Evolutionary conservation across 805 yeast species (phyloP), one percentile per base, ranked within the genome.

Genomic region (Tetrapisispora phaffii): DNA sequence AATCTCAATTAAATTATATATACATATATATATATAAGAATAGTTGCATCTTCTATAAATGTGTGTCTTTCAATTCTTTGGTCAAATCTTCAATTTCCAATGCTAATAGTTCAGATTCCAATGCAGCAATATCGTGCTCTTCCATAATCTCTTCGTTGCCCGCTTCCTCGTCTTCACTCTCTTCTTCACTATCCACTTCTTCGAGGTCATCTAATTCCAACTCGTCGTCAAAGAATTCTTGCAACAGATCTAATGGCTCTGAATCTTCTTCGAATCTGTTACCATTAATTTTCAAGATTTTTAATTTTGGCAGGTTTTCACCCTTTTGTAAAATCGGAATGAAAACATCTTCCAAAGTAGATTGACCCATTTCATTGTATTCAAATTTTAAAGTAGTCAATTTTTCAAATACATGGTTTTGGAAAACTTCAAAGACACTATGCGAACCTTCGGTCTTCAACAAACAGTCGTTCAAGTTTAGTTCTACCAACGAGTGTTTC

Each of bases 171-270:
- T 65, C 70, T 7, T 65, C 71, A 9, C 61, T 71, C 17, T 66
- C 71, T 19, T 66, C 71, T 24, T 69, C 82, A 41, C 74, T 72
- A 41, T 73, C 82, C 23, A 71, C 71, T 63, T 87, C 96, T 69
- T 90, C 98, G 68, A 93, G 76, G 55, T 93, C 98, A 56, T 90
- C 97, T 41, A 93, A 73, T 60, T 93, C 98, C 57, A 90, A 96
- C 26, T 38, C 41, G 29, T 93, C 69, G 62, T 83, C 90, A 54
- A 90, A 87, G 16, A 80, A 63, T 19, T 70, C 76, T 40, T 64
- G 72, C 51, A 90, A 76, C 43, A 68, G 65, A 44, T 78, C 84
- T 45, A 93, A 64, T 19, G 74, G 69, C 47, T 79, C 83, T 35
- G 85, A 79, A 52, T 90, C 97, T 63, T 93, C 97, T 42, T 85